These are phyloP conservation scores for Penicillium lagena DNA, from an alignment of 495 filamentous ascomycete genomes.

Conservation along the genomic window DNA sequence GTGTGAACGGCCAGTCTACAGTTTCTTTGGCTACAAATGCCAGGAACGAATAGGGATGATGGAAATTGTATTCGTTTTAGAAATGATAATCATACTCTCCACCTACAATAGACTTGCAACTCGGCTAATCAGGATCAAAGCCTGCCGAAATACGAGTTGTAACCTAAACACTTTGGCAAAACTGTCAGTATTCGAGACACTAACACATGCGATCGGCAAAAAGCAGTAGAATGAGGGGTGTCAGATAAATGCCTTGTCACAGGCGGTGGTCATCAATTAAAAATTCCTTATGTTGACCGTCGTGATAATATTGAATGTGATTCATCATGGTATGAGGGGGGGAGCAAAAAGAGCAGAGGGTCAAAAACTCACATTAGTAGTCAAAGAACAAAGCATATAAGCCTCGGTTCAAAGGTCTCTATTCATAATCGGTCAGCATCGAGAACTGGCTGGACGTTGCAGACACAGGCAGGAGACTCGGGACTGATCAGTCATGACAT, in stretches of 20 bases:
- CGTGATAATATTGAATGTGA: constrained; percentile 71
- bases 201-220: constrained; percentile 8
- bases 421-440: constrained; percentile 24
- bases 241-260: constrained; percentile 80
- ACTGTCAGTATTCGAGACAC: constrained; percentile 8
- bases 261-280: constrained; percentile 85
- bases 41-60: no score
- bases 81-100: no score
- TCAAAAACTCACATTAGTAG: constrained; percentile 4
- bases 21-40: no score
- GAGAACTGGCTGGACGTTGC: constrained; percentile 13
- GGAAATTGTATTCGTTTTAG: no score
- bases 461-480: constrained; percentile 9
- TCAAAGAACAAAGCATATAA: constrained; percentile 1
- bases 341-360: background rate
- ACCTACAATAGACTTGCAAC: no score
- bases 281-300: constrained; percentile 87
- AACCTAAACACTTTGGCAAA: no score
- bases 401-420: background rate
- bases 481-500: constrained; percentile 41
- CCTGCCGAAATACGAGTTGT: no score
- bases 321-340: constrained; percentile 61
- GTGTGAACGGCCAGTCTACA: no score
- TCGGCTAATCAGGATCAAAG: no score
- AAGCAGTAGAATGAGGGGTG: constrained; percentile 13